Evolutionary conservation across 2,329 filamentous ascomycete genomes (phyloP), one percentile per base, ranked within the genome.

Genomic region (Sclerotinia trifoliorum): DNA sequence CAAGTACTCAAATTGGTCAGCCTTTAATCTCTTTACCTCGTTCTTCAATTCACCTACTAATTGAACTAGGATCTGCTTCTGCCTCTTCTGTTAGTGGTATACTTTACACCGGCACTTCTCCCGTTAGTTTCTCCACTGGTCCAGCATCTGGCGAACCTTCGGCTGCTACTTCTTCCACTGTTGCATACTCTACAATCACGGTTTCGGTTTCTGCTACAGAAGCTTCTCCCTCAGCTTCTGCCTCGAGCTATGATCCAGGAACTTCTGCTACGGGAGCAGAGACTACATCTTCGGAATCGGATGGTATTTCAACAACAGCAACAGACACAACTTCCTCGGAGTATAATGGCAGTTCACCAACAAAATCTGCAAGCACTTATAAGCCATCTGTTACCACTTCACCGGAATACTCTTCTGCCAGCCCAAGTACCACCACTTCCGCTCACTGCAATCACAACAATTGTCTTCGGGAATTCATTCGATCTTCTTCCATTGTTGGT

Each of bases 391-490:
- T 48, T 69, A 67, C 62, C 24, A 48, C 32, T n/a, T 58, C 66
- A 15, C 32, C 42, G 5, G 21, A 19, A 15, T 39, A 51, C 17
- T 51, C 60, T 51, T 29, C 48, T 49, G 11, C 66, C 7, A 17
- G 35, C 10, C n/a, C 68, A 11, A 70, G 68, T 29, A 57, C 64
- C 29, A 35, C 68, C 3, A 29, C 55, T 54, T n/a, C 66, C 10
- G 49, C 63, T 13, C 67, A 71, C 21, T 75, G 74, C 29, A 66
- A 74, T 49, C 71, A 70, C 13, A 68, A 75, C 52, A 75, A 75
- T 49, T 75, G 74, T 52, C 68, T 73, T 56, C 73, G 74, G 42
- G 72, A 75, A 66, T 42, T 74, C 19, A 70, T 73, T 19, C 56
- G 68, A 58, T 68, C 70, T 21, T 73, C 73, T 44, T 46, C 61